Conservation (phyloP, 2,329 filamentous ascomycete genomes). For the Fusarium sp. region DNA sequence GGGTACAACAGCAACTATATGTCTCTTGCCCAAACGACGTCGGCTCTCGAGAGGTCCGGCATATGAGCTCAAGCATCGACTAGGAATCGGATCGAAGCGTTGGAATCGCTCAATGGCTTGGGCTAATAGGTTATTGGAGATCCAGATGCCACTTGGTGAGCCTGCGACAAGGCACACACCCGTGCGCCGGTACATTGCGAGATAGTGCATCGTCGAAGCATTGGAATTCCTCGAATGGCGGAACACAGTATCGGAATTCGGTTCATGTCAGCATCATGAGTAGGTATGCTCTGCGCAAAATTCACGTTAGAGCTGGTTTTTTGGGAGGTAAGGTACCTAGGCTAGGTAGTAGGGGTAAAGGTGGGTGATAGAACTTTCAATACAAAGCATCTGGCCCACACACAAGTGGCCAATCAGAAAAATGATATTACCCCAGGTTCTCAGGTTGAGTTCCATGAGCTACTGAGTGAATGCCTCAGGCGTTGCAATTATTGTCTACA, state of each 20-base stretch:
- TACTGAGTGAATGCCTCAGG: constrained; percentile 12
- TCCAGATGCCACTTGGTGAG: constrained; percentile 43
- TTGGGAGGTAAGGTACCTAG: not conserved
- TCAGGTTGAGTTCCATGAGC: not conserved
- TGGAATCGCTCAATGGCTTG: constrained; percentile 46
- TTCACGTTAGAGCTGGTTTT: not conserved
- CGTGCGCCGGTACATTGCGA: constrained; percentile 37
- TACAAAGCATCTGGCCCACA: constrained; percentile 5
- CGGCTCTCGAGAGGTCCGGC: constrained; percentile 66
- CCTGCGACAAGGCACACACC: constrained; percentile 25
- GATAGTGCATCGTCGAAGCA: constrained; percentile 45
- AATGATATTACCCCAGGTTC: constrained; percentile 22
- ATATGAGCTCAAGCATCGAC: constrained; percentile 52
- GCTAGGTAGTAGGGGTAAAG: not conserved
- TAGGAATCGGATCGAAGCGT: constrained; percentile 26
- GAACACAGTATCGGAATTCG: not conserved
- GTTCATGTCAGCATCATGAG: constrained; percentile 18
- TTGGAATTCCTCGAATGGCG: constrained; percentile 28
- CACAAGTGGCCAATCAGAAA: constrained; percentile 19
- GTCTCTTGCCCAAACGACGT: constrained; percentile 61
- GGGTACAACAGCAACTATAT: constrained; percentile 61
- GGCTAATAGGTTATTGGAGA: constrained; percentile 47
- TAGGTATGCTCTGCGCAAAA: not conserved
- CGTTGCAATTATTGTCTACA: not conserved
- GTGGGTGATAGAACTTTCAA: constrained; percentile 1